Percentiles rank a stretch among this genome's conserved stretches.
phyloP scores from a whole-genome alignment of 352 stramenopile species.

The Phytophthora pistaciae region DNA sequence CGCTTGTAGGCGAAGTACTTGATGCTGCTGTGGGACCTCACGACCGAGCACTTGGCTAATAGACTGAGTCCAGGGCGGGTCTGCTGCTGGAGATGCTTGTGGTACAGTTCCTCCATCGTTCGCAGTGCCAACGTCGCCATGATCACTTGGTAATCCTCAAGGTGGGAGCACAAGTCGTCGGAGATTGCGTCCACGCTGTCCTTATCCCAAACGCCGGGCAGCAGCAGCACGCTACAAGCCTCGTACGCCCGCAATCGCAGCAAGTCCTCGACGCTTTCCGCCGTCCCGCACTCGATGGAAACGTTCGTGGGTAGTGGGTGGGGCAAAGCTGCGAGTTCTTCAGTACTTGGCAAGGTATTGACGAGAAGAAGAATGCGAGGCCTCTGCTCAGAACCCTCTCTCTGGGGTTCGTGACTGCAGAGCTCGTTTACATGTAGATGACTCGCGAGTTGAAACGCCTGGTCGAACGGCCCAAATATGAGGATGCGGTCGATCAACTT shows the following conservation, averaged over 20 bases:
- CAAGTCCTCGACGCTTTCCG: conserved; percentile 64
- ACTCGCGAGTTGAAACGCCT: conserved; percentile 47
- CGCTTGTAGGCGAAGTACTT: conserved; percentile 68
- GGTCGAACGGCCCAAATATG: conserved; percentile 56
- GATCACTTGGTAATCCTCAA: conserved; percentile 76
- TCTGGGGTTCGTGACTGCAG: conserved; percentile 36
- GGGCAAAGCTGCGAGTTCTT: conserved; percentile 42
- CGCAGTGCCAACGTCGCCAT: conserved; percentile 66
- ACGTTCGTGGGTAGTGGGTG: conserved; percentile 47
- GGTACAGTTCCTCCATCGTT: conserved; percentile 47
- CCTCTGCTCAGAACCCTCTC: background rate
- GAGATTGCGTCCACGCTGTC: conserved; percentile 34
- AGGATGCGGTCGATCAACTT: conserved; percentile 48
- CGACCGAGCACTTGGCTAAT: conserved; percentile 40
- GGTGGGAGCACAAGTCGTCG: conserved; percentile 48
- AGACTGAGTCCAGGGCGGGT: background rate
- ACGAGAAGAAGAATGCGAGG: conserved; percentile 49
- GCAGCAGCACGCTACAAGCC: conserved; percentile 56
- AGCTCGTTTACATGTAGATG: conserved; percentile 60
- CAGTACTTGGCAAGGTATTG: conserved; percentile 44
- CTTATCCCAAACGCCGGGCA: conserved; percentile 57
- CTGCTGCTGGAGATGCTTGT: conserved; percentile 37
- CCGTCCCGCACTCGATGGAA: conserved; percentile 52
- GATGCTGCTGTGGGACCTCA: conserved; percentile 63
- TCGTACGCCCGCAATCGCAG: conserved; percentile 54